Evolutionary conservation across 768 basidiomycete species (phyloP), one percentile per base, ranked within the genome.

Genomic region (Pisolithus microcarpus): DNA sequence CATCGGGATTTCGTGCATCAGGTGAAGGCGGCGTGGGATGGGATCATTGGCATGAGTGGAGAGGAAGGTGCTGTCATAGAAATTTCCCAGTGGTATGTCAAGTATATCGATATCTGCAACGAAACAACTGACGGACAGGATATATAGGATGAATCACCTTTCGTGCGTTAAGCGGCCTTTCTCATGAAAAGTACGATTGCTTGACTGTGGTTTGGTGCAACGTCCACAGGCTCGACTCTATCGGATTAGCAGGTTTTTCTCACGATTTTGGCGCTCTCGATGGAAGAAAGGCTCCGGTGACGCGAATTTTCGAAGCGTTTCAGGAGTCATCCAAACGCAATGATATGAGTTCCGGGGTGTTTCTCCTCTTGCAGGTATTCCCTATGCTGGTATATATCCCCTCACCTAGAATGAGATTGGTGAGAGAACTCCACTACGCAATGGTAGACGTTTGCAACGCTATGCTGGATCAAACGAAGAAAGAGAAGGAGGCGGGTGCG

Each of bases 161-260:
- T 64, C 65, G 64, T 46, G 16, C 18, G 45, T 36, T 16, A 34
- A 13, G 34, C 13, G 13, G 34, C 13, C 15, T 34, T 1, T 11
- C 15, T 5, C 11, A 5, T 34, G 34, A 34, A 34, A 5, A 3
- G 5, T 15, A 15, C 34, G 34, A 34, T 34, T 11, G 3, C 34
- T 34, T 34, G 13, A 34, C 11, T 13, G 18, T n/a, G 13, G 18
- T 34, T 19, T 19, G 31, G 28, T 34, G 4, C 31, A 21, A n/a
- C 16, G 13, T 43, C 16, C n/a, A 16, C 1, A 74, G 73, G 1
- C 62, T 77, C 5, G 76, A 77, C 55, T 68, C 65, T 42, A 67
- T 75, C 43, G 74, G 76, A 8, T 69, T 74, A 39, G 72, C 72
- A 2, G 70, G 75, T 0, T 74, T 77, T 56, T 69, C 72, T 7